Base-by-base conservation (phyloP, 208 protist genomes). In the Leishmania turanica region DNA sequence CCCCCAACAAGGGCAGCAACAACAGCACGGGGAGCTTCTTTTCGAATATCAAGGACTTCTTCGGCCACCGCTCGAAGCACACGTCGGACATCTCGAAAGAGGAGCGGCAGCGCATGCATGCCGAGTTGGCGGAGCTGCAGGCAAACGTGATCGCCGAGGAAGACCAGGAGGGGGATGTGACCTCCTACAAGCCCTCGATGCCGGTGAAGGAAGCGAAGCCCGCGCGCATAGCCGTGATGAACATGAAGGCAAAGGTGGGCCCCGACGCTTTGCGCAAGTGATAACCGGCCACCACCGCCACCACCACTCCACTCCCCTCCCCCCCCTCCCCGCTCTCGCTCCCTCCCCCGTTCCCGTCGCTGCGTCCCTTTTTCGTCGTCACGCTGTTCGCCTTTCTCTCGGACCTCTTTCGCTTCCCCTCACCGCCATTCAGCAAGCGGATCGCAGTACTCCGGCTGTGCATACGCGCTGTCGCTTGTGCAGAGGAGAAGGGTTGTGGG, bases 91-190 rank as follows among this genome's bases (percentile, higher is more conserved):
- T 84, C 47, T 68, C 80, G 8, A 82, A 85, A 62, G 87, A 81
- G 78, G 89, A 91, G 68, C 82, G 90, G 80, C 80, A 91, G 78
- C 79, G 84, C 64, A 79, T 91, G 83, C 89, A 92, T 62, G 89
- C 83, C 13, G 91, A 92, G 84, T 73, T 95, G 58, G 85, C 88
- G 19, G 88, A 84, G 75, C 84, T 96, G 76, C 89, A 92, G 78
- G 78, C 92, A 27, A 89, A 92, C 78, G 80, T 89, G 37, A 82
- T 93, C 24, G 87, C 85, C 40, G 88, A 84, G 34, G 86, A 89
- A 13, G 91, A 96, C 66, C 64, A 87, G 84, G 93, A 97, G 58
- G 93, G 91, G 13, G 93, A 97, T 31, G 84, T 87, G 47, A 95
- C 93, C 24, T 86, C 87, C 42, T 97, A 95, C 83, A 88, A 74